Evolutionary conservation across 2,329 filamentous ascomycete genomes (phyloP).

Genomic region (Hypocrella siamensis): DNA sequence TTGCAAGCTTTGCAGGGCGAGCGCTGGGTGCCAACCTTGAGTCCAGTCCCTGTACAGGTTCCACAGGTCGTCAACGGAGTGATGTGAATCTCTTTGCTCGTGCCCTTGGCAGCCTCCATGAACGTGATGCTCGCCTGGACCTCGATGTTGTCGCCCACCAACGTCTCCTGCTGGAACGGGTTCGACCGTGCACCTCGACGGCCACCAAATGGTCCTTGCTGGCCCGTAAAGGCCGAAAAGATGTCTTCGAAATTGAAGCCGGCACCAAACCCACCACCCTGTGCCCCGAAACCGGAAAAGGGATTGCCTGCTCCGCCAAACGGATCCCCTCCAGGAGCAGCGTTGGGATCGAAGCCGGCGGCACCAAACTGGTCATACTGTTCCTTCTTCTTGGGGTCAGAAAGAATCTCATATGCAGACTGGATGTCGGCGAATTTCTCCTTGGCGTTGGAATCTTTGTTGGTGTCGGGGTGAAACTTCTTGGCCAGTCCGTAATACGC

Average conservation of each 20-base stretch:
- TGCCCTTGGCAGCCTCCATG: slow-evolving; percentile 88
- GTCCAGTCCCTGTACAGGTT: slow-evolving; percentile 67
- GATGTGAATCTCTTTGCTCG: slow-evolving; percentile 73
- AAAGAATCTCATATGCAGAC: slow-evolving; percentile 82
- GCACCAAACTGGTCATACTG: slow-evolving; percentile 84
- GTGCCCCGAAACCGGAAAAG: slow-evolving; percentile 32
- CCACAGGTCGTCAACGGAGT: slow-evolving; percentile 68
- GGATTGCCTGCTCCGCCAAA: slow-evolving; percentile 50
- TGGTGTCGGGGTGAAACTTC: slow-evolving; percentile 95
- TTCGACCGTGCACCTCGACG: slow-evolving; percentile 34
- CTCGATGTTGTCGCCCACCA: slow-evolving; percentile 94
- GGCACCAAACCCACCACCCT: slow-evolving; percentile 58
- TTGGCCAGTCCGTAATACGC: slow-evolving; percentile 96
- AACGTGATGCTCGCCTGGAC: slow-evolving; percentile 88
- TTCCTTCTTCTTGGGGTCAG: slow-evolving; percentile 83
- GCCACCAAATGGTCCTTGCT: slow-evolving; percentile 37
- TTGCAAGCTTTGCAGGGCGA: slow-evolving; percentile 65
- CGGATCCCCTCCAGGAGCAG: slow-evolving; percentile 43
- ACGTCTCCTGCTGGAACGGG: slow-evolving; percentile 61
- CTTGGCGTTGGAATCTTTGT: slow-evolving; percentile 86
- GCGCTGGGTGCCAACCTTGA: slow-evolving; percentile 67
- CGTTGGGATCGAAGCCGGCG: slow-evolving; percentile 70
- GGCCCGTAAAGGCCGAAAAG: slow-evolving; percentile 68
- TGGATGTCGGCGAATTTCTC: slow-evolving; percentile 91
- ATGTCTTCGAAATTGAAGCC: slow-evolving; percentile 95